phyloP scores from a whole-genome alignment of 345 rosid species.

The Citrus hindsii region DNA sequence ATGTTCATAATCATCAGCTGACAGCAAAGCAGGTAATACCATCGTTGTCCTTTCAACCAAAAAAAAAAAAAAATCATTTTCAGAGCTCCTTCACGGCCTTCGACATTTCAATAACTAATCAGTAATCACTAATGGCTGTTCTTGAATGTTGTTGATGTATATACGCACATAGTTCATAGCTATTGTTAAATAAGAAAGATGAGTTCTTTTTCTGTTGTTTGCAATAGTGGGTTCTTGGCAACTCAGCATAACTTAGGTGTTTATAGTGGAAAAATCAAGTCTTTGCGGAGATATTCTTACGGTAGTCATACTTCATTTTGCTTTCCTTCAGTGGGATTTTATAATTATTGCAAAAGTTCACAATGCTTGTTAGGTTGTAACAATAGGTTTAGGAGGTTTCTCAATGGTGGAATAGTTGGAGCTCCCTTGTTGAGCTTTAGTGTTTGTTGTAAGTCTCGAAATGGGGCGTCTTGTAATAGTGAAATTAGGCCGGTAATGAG shows the following conservation, averaged over 20 bases:
- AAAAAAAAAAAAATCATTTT: neutral
- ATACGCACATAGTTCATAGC: neutral
- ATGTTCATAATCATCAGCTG: neutral
- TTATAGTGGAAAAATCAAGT: conserved; percentile 21
- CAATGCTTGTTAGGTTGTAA: conserved; percentile 30
- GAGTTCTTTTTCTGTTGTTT: conserved; percentile 54
- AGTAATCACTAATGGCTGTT: neutral
- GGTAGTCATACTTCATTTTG: conserved; percentile 23
- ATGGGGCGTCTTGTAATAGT: conserved; percentile 36
- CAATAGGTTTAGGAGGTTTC: conserved; percentile 31
- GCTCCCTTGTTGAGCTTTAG: conserved; percentile 26
- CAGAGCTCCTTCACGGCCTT: neutral
- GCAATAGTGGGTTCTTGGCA: conserved; percentile 47
- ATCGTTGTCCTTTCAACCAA: neutral
- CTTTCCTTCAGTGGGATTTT: conserved; percentile 21
- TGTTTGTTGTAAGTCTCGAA: conserved; percentile 28
- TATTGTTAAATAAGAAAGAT: conserved; percentile 26
- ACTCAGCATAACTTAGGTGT: conserved; percentile 22
- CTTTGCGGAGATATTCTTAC: conserved; percentile 23
- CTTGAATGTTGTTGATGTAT: conserved; percentile 8
- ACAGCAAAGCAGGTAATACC: neutral
- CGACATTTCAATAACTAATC: neutral
- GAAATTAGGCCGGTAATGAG: conserved; percentile 35
- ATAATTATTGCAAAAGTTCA: conserved; percentile 12
- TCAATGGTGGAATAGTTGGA: conserved; percentile 24